Evolutionary conservation across 305 asterid genomes (phyloP).

Genomic region (Fraxinus paxiana): DNA sequence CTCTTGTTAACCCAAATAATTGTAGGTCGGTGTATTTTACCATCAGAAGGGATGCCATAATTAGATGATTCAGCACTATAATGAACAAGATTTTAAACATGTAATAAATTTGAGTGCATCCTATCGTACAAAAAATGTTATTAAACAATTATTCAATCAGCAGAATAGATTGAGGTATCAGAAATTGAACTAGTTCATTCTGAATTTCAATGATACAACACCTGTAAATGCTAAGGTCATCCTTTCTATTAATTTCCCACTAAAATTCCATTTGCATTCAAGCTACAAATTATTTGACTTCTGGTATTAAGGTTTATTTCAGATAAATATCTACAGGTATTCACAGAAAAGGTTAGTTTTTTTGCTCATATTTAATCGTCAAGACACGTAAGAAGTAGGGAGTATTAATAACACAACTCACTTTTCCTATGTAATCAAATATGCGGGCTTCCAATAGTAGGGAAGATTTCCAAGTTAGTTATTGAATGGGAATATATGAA

Average conservation of each 20-base stretch:
- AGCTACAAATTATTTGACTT: neutral
- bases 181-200: neutral
- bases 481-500: neutral
- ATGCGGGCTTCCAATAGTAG: neutral
- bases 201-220: neutral
- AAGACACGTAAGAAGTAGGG: neutral
- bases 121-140: neutral
- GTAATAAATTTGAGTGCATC: neutral
- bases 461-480: neutral
- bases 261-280: neutral
- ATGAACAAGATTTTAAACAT: neutral
- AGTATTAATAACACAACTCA: neutral
- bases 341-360: neutral
- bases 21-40: neutral
- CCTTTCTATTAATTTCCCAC: neutral
- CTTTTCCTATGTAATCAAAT: neutral
- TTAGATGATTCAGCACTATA: neutral
- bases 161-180: neutral
- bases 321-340: neutral
- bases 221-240: neutral
- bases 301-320: neutral
- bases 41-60: neutral
- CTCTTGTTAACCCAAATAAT: neutral
- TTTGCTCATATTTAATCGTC: neutral
- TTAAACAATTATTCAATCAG: neutral